phyloP scores from a whole-genome alignment of 1,284 basidiomycete genomes.

The Tausonia pullulans region DNA sequence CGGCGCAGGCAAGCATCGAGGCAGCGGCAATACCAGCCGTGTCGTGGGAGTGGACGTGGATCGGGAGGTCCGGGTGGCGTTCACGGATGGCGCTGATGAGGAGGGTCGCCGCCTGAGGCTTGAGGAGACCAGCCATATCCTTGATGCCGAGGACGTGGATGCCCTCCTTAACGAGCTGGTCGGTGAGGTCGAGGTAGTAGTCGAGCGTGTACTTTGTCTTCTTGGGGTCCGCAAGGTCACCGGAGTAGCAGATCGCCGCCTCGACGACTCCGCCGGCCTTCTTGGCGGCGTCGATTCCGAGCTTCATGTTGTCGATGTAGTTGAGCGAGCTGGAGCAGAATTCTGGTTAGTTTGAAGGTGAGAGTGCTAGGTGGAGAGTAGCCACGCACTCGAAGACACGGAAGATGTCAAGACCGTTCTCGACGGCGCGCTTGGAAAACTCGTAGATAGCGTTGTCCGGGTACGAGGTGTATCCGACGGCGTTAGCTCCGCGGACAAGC shows the following conservation, averaged over 20 bases:
- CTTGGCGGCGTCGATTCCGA: slow-evolving; percentile 98
- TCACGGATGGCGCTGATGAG: slow-evolving; percentile 89
- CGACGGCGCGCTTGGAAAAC: slow-evolving; percentile 93
- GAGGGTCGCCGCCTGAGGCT: slow-evolving; percentile 81
- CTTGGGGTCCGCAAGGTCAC: slow-evolving; percentile 89
- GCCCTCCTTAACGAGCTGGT: slow-evolving; percentile 86
- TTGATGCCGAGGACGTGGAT: slow-evolving; percentile 98
- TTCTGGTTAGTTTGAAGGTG: neutral
- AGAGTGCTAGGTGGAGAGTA: neutral
- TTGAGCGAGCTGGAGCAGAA: slow-evolving; percentile 57
- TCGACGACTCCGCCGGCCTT: slow-evolving; percentile 98
- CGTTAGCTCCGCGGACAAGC: slow-evolving; percentile 95
- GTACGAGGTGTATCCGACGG: slow-evolving; percentile 98
- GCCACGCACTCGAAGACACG: slow-evolving; percentile 70
- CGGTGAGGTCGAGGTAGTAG: slow-evolving; percentile 95
- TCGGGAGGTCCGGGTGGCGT: slow-evolving; percentile 93
- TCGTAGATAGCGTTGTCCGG: slow-evolving; percentile 99
- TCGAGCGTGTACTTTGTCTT: slow-evolving; percentile 96
- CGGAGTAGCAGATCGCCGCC: slow-evolving; percentile 97
- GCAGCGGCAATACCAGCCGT: slow-evolving; percentile 96
- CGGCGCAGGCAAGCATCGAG: slow-evolving; percentile 90
- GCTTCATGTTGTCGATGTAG: slow-evolving; percentile 91
- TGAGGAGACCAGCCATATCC: slow-evolving; percentile 98
- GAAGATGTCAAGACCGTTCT: slow-evolving; percentile 99
- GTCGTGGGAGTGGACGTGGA: slow-evolving; percentile 99